Evolutionary conservation across 176 grass and related monocot species (phyloP), one percentile per base, ranked within the genome.

Genomic region (Phyllostachys edulis): DNA sequence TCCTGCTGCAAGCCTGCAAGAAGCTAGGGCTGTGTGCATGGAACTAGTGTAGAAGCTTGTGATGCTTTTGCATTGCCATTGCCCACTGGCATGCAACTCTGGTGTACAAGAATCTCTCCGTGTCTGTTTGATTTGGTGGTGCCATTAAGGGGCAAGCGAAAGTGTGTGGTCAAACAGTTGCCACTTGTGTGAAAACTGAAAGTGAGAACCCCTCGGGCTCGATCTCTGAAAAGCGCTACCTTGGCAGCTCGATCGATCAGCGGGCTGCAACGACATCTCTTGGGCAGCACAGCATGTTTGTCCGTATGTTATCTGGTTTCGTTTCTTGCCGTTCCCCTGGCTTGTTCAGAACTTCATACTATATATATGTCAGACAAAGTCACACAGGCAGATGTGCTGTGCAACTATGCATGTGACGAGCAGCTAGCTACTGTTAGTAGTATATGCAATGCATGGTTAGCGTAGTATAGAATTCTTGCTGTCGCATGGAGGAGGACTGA

Each of bases 71-170:
- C 51, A 3, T 55, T 20, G 51, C 51, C 16, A n/a, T n/a, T n/a
- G n/a, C n/a, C n/a, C n/a, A 2, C 5, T 20, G 2, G 17, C 51
- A 54, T 20, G 51, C 51, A 3, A 21, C 18, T 55, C 51, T 55
- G 17, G 51, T 54, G 34, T 20, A 4, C 6, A n/a, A 67, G 65
- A 81, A 71, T 82, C 79, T 82, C 79, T 64, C 69, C 36, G 80
- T 1, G 1, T 12, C 46, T 15, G 34, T 39, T 67, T 20, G 64
- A 67, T 73, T 51, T 73, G 40, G 69, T 73, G 23, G 23, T 51
- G 24, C 23, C 23, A 27, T 73, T 51, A 17, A 73, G n/a, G 69
- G 29, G 16, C 16, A 39, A 9, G 13, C 36, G 16, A 67, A 39
- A 67, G 6, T 6, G 12, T 21, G 12, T 20, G 8, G 83, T 69